phyloP scores from a whole-genome alignment of 1,284 basidiomycete genomes.

The Rhodotorula sp. region DNA sequence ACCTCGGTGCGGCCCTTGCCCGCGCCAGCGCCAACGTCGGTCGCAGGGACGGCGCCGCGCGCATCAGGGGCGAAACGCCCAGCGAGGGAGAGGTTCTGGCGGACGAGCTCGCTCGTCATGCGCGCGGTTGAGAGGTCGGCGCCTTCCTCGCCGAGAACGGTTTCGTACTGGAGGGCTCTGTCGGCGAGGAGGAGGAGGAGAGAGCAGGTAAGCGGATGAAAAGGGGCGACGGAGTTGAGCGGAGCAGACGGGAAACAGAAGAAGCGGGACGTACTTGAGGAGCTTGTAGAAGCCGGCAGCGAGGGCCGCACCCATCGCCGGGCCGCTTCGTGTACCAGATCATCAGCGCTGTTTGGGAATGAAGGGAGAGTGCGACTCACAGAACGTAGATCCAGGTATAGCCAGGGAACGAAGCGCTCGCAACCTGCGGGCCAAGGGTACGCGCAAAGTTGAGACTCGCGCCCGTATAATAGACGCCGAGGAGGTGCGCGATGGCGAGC shows the following conservation, averaged over 20 bases:
- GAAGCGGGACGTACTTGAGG: constrained; percentile 16
- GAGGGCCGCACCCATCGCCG: constrained; percentile 63
- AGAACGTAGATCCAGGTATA: constrained; percentile 51
- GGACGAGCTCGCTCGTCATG: background rate
- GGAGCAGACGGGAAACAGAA: no score
- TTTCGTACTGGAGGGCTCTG: constrained; percentile 15
- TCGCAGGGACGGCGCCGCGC: background rate
- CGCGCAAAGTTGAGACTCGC: constrained; percentile 10
- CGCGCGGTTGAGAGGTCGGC: background rate
- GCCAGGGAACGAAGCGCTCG: constrained; percentile 60
- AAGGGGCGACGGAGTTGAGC: background rate
- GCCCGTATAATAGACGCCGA: constrained; percentile 44
- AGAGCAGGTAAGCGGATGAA: background rate
- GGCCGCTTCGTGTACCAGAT: constrained; percentile 40
- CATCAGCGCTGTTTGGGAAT: no score
- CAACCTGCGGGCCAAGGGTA: constrained; percentile 70
- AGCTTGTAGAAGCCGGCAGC: constrained; percentile 61
- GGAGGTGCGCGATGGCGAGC: constrained; percentile 67
- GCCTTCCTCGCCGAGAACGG: constrained; percentile 18
- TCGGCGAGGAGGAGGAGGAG: background rate
- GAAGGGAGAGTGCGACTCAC: background rate
- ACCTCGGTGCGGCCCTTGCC: background rate
- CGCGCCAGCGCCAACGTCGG: background rate
- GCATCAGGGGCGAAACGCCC: background rate
- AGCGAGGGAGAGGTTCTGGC: background rate